These are phyloP conservation scores for Metschnikowia sp. DNA, from an alignment of 805 yeast species.

Conservation along the genomic window DNA sequence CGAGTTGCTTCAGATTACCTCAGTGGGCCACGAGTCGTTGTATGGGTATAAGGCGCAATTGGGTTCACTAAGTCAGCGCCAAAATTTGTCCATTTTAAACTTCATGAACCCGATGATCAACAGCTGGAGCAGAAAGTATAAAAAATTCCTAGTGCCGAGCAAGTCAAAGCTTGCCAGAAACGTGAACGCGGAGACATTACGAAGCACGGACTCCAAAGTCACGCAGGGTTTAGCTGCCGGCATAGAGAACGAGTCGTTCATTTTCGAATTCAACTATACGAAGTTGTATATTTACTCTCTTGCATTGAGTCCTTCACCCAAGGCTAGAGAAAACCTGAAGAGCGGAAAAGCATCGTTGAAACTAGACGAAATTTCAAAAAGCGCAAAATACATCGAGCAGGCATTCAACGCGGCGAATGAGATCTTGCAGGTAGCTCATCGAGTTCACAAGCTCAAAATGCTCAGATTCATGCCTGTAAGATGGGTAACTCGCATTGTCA, in stretches of 20 bases:
- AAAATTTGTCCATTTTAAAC: slow-evolving; percentile 66
- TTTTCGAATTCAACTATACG: slow-evolving; percentile 82
- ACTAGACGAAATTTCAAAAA: slow-evolving; percentile 65
- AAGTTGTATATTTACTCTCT: slow-evolving; percentile 80
- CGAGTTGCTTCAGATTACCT: slow-evolving; percentile 72
- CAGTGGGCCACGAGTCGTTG: slow-evolving; percentile 79
- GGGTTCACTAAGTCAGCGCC: slow-evolving; percentile 52
- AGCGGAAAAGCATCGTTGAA: slow-evolving; percentile 34
- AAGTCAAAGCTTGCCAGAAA: slow-evolving; percentile 36
- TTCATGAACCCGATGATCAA: slow-evolving; percentile 74
- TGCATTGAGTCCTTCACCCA: slow-evolving; percentile 53
- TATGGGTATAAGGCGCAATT: slow-evolving; percentile 63
- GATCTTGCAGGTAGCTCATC: slow-evolving; percentile 63
- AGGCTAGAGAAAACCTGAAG: slow-evolving; percentile 11
- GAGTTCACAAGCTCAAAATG: slow-evolving; percentile 63
- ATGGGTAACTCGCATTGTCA: slow-evolving; percentile 82
- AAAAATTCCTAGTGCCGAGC: slow-evolving; percentile 49
- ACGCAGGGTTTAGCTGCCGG: slow-evolving; percentile 36
- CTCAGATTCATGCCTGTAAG: slow-evolving; percentile 84
- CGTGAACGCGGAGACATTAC: slow-evolving; percentile 25
- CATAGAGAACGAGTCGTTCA: slow-evolving; percentile 66
- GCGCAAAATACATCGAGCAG: slow-evolving; percentile 73
- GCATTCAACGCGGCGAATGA: slow-evolving; percentile 86
- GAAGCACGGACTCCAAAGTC: slow-evolving; percentile 32
- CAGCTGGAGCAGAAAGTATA: slow-evolving; percentile 71